Percentiles rank a stretch among this genome's conserved stretches.
These are phyloP conservation scores for Dendrothele bispora DNA, from an alignment of 768 basidiomycete genomes.

Conservation along the genomic window DNA sequence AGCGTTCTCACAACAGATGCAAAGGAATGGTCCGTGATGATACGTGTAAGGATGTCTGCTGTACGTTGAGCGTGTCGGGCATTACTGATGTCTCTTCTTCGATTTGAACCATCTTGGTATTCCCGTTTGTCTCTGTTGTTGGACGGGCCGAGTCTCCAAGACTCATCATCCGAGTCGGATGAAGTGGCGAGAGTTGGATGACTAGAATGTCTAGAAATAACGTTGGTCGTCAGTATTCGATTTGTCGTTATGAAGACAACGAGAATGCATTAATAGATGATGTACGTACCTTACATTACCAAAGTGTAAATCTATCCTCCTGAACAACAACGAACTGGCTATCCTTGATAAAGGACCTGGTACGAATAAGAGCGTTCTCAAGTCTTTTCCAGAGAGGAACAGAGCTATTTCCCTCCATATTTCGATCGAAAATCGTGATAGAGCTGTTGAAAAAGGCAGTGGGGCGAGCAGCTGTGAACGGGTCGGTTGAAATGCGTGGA, in stretches of 20 bases:
- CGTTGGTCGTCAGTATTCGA: no score
- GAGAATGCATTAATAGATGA: no score
- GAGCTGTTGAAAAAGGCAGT: no score
- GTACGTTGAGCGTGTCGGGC: constrained; percentile 60
- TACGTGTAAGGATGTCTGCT: constrained; percentile 68
- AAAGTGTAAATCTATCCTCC: constrained; percentile 64
- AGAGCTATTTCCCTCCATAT: constrained; percentile 71
- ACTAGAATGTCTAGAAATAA: no score
- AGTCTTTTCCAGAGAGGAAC: constrained; percentile 62
- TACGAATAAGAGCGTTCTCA: constrained; percentile 62
- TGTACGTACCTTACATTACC: no score
- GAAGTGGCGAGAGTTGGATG: no score
- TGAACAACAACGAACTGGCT: constrained; percentile 67
- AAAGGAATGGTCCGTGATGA: constrained; percentile 61
- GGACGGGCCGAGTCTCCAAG: no score
- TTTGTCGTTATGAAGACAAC: no score
- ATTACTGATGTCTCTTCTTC: constrained; percentile 36
- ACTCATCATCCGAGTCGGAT: no score
- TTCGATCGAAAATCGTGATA: constrained; percentile 58
- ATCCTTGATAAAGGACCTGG: constrained; percentile 68
- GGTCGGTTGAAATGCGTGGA: constrained; percentile 26
- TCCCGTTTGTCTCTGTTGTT: no score
- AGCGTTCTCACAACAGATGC: constrained; percentile 58
- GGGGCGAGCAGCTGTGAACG: no score
- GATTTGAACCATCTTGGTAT: no score